Percentiles rank a stretch among this genome's conserved stretches.
phyloP scores from a whole-genome alignment of 2,329 filamentous ascomycete species.

The Calonectria honghensis region DNA sequence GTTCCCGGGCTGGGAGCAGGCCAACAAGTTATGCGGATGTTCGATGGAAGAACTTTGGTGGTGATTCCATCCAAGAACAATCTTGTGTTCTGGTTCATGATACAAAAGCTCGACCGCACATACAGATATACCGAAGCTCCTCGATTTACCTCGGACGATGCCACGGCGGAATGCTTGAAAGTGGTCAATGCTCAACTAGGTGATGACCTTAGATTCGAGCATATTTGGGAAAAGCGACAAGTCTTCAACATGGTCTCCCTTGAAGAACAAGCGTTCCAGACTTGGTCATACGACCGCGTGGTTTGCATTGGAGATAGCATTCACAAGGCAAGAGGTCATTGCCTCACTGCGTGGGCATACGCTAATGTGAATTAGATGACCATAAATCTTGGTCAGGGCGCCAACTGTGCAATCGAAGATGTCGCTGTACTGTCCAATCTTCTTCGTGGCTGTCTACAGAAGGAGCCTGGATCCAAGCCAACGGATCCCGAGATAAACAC shows the following conservation, averaged over 20 bases:
- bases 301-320: constrained; percentile 23
- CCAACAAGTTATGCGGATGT: constrained; percentile 2
- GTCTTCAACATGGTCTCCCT: constrained; percentile 14
- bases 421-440: constrained; percentile 4
- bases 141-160: constrained; percentile 1
- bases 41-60: constrained; percentile 6
- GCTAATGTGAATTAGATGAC: background rate
- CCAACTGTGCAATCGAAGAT: constrained; percentile 18
- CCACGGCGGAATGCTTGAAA: background rate
- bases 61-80: constrained; percentile 7
- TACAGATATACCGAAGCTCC: constrained; percentile 10
- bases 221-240: background rate
- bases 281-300: constrained; percentile 6
- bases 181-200: background rate
- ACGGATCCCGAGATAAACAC: background rate
- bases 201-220: background rate
- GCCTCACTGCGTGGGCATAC: background rate
- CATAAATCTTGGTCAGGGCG: constrained; percentile 1
- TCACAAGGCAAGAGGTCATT: constrained; percentile 1
- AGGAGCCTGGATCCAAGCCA: background rate
- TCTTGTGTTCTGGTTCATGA: constrained; percentile 7
- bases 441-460: background rate
- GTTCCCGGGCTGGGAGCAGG: background rate
- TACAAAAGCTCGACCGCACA: constrained; percentile 9
- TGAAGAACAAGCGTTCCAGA: background rate